Evolutionary conservation across 305 asterid genomes (phyloP).

Genomic region (Plantago lanceolata): DNA sequence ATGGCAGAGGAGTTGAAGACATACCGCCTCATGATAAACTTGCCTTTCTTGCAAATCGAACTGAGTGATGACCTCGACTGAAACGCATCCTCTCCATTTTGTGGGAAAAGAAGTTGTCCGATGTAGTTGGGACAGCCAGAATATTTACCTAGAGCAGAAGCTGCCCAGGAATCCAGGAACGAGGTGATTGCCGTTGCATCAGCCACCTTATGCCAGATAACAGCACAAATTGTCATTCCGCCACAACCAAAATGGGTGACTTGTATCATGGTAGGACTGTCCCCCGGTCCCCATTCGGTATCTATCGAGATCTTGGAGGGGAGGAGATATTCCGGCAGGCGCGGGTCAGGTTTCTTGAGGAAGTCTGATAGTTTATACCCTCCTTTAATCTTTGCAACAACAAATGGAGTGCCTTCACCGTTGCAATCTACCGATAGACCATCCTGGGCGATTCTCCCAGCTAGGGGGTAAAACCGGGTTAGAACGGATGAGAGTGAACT

Average conservation of each 20-base stretch:
- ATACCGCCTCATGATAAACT: slow-evolving; percentile 11
- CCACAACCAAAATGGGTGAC: slow-evolving; percentile 24
- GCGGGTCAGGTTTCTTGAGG: slow-evolving; percentile 6
- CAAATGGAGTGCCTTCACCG: slow-evolving; percentile 23
- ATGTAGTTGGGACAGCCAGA: slow-evolving; percentile 17
- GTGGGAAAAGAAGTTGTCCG: slow-evolving; percentile 19
- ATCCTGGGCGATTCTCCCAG: slow-evolving; percentile 16
- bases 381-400: slow-evolving; percentile 5
- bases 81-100: background rate
- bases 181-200: slow-evolving; percentile 11
- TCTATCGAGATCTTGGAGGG: background rate
- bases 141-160: background rate
- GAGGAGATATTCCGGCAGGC: background rate
- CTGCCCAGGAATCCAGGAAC: slow-evolving; percentile 24
- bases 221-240: slow-evolving; percentile 5
- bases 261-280: slow-evolving; percentile 8
- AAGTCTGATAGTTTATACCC: background rate
- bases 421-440: slow-evolving; percentile 21
- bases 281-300: background rate
- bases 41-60: slow-evolving; percentile 1
- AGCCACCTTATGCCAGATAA: slow-evolving; percentile 12
- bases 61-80: background rate
- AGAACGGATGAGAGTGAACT: background rate
- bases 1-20: slow-evolving; percentile 20
- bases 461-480: slow-evolving; percentile 1